Evolutionary conservation across 2,329 filamentous ascomycete genomes (phyloP), one percentile per base, ranked within the genome.

Genomic region (Aspergillaceae sp.): DNA sequence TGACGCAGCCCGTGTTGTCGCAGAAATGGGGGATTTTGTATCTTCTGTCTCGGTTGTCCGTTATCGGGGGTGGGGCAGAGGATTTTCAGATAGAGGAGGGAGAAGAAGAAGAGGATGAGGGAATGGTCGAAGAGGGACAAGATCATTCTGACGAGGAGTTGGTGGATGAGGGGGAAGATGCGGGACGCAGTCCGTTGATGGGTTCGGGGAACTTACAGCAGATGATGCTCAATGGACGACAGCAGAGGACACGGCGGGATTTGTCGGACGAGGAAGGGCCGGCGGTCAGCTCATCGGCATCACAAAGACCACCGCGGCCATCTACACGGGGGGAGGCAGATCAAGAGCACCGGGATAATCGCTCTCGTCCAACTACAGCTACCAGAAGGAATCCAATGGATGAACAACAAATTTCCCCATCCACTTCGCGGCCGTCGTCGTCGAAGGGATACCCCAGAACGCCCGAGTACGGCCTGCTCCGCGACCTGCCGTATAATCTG

Each of bases 1-100:
- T 96, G 28, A 86, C 87, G n/a, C 82, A 96, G 54, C 90, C 90
- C 0, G 90, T 97, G 4, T 76, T 98, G 40, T 86, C 87, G 59
- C 86, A 95, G 67, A 98, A 98, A 77, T 97, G 90, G 89, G 88
- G 86, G 3, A 96, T 98, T 54, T 75, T 98, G 19, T 94, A 94
- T 64, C 81, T 98, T 37, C 78, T 98, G 37, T 86, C 92, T 64
- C 83, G 87, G 57, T 78, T 96, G 41, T 82, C 87, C 19, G 19
- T 2, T 19, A 19, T 19, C 19, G 19, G 19, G 19, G 19, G 19
- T 50, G 86, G 90, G 60, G 80, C 78, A 42, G 58, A 63, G n/a
- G 54, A 2, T 19, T 19, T 19, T 19, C 19, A 19, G 2, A 19
- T 19, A 19, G 19, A 2, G 19, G 19, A 19, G 19, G 19, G 2